Evolutionary conservation across 1,139 yeast genomes (phyloP).

Genomic region (Protomyces inundatus): DNA sequence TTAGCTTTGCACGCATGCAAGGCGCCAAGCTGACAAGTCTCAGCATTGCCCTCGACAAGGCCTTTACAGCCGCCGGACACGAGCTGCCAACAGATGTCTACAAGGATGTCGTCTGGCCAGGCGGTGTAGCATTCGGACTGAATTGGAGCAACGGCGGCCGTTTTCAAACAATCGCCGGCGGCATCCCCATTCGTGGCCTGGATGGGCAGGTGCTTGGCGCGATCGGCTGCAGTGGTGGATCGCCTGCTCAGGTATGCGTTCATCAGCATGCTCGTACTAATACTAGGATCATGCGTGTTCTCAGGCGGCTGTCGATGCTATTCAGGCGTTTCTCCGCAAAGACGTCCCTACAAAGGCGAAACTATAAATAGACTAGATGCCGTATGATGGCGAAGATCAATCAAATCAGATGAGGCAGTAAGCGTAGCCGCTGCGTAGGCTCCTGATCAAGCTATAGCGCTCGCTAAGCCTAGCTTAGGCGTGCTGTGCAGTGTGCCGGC

Average conservation of each 20-base stretch:
- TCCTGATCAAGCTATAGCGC: too few species aligned
- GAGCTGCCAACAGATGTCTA: slow-evolving; percentile 3
- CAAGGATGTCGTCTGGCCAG: slow-evolving; percentile 24
- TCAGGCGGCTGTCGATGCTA: slow-evolving; percentile 7
- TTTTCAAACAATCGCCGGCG: slow-evolving; percentile 20
- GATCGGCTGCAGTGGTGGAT: slow-evolving; percentile 18
- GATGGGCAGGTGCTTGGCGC: slow-evolving; percentile 19
- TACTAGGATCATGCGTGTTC: slow-evolving; percentile 13
- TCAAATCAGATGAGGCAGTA: background rate
- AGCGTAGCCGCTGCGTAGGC: background rate
- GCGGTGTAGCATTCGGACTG: slow-evolving; percentile 23
- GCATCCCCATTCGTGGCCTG: slow-evolving; percentile 4
- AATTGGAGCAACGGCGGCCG: slow-evolving; percentile 20
- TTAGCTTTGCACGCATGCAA: slow-evolving; percentile 14
- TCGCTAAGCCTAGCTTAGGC: too few species aligned
- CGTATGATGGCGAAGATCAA: background rate
- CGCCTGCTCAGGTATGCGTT: slow-evolving; percentile 10
- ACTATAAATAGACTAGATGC: background rate
- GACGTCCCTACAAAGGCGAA: background rate
- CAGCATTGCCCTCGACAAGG: slow-evolving; percentile 23
- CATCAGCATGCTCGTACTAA: background rate
- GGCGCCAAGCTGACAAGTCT: slow-evolving; percentile 21
- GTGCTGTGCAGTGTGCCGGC: too few species aligned
- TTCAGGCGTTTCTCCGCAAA: background rate
- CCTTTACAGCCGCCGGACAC: slow-evolving; percentile 24